These are phyloP conservation scores for Diplodia intermedia DNA, from an alignment of 2,329 filamentous ascomycete genomes.

Conservation along the genomic window DNA sequence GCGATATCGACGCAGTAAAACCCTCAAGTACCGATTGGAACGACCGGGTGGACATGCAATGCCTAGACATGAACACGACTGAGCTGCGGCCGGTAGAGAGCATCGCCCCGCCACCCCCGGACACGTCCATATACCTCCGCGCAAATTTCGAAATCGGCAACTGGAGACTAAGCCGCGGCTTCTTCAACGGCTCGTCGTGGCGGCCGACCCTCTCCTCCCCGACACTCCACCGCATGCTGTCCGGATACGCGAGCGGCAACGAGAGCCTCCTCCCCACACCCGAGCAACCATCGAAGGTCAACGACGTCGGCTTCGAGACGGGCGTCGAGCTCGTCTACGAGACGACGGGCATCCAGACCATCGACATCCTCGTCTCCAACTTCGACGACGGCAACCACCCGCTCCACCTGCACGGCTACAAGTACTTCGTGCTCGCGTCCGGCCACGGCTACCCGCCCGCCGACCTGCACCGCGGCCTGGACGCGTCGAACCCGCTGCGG, in stretches of 20 bases:
- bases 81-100: conserved; percentile 55
- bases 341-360: conserved; percentile 45
- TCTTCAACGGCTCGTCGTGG: conserved; percentile 65
- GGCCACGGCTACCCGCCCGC: conserved; percentile 39
- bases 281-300: conserved; percentile 27
- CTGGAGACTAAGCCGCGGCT: conserved; percentile 65
- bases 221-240: conserved; percentile 59
- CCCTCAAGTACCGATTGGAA: conserved; percentile 59
- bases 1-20: too few relatives aligned
- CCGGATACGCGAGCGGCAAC: conserved; percentile 50
- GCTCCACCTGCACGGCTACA: conserved; percentile 62
- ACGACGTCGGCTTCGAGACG: conserved; percentile 41
- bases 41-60: conserved; percentile 57
- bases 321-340: conserved; percentile 46
- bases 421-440: conserved; percentile 69
- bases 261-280: conserved; percentile 36
- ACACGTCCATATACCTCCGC: conserved; percentile 62
- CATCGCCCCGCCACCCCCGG: conserved; percentile 53
- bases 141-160: conserved; percentile 66
- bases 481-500: conserved; percentile 56
- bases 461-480: too few relatives aligned
- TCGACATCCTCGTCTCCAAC: conserved; percentile 49
- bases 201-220: conserved; percentile 57
- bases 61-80: conserved; percentile 59
- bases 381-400: conserved; percentile 52